phyloP scores from a whole-genome alignment of 2,329 filamentous ascomycete genomes.

The Colletotrichum truncatum region DNA sequence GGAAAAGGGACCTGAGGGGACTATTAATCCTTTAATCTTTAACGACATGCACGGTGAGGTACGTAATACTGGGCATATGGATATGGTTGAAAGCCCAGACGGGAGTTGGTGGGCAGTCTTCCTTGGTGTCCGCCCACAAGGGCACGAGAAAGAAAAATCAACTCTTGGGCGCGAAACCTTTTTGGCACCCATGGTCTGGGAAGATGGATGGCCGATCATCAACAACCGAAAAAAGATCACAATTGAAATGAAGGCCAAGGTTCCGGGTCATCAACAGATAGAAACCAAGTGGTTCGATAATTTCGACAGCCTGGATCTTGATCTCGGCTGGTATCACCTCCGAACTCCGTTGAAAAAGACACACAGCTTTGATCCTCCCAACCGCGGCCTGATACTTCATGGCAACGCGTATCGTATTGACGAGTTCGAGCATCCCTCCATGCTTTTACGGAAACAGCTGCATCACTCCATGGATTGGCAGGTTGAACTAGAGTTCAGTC shows the following conservation, averaged over 20 bases:
- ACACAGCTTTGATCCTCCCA: neutral
- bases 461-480: neutral
- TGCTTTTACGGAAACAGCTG: neutral
- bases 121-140: neutral
- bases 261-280: neutral
- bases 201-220: slow-evolving; percentile 1
- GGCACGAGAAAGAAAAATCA: neutral
- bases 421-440: neutral
- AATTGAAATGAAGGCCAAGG: neutral
- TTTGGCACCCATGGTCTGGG: neutral
- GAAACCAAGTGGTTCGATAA: neutral
- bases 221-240: neutral
- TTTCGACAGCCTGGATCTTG: neutral
- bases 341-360: neutral
- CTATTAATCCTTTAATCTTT: slow-evolving; percentile 8
- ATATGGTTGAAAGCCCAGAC: slow-evolving; percentile 40
- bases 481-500: neutral
- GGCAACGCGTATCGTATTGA: neutral
- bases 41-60: slow-evolving; percentile 46
- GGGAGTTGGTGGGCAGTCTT: slow-evolving; percentile 53
- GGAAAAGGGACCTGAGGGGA: neutral
- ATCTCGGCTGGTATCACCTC: neutral
- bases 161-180: slow-evolving; percentile 7
- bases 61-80: slow-evolving; percentile 43
- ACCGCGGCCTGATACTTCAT: neutral